phyloP scores from a whole-genome alignment of 176 grass and related monocot species.

The Aegilops longissima region DNA sequence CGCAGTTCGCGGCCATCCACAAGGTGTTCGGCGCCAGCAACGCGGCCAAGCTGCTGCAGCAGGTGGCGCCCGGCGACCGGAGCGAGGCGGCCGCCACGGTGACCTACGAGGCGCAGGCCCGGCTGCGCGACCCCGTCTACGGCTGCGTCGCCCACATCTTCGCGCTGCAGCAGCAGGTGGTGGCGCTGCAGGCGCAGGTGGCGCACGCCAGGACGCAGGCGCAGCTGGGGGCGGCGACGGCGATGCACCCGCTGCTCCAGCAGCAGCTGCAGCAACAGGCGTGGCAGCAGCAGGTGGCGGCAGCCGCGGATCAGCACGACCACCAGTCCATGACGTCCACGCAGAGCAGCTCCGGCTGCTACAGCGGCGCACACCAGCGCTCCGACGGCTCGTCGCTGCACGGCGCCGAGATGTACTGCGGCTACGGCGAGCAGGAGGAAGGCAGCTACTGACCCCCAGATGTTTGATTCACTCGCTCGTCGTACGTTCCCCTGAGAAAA shows the following conservation, averaged over 20 bases:
- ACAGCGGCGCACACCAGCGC: conserved; percentile 44
- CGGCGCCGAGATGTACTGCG: conserved; percentile 42
- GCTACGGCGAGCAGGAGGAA: conserved; percentile 59
- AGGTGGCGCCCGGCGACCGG: conserved; percentile 57
- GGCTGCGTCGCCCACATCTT: conserved; percentile 95
- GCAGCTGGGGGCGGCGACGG: neutral
- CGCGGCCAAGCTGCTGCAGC: conserved; percentile 91
- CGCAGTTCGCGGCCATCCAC: conserved; percentile 92
- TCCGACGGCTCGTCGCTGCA: conserved; percentile 39
- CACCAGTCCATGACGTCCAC: conserved; percentile 43
- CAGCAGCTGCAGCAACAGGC: conserved; percentile 2
- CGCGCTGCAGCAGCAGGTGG: conserved; percentile 75
- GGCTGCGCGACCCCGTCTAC: conserved; percentile 86
- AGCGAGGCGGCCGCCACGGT: conserved; percentile 84
- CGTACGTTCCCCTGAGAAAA: neutral
- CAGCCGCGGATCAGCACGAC: conserved; percentile 14
- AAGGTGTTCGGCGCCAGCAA: conserved; percentile 98
- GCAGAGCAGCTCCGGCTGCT: conserved; percentile 65
- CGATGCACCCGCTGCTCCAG: conserved; percentile 20
- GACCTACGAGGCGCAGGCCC: conserved; percentile 86
- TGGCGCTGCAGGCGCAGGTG: conserved; percentile 23
- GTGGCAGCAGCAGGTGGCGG: conserved; percentile 25
- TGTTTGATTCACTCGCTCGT: neutral
- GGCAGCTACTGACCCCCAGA: conserved; percentile 36
- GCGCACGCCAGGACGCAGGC: conserved; percentile 29